Conservation (phyloP, 2,329 filamentous ascomycete species). For the Exophiala sideris region DNA sequence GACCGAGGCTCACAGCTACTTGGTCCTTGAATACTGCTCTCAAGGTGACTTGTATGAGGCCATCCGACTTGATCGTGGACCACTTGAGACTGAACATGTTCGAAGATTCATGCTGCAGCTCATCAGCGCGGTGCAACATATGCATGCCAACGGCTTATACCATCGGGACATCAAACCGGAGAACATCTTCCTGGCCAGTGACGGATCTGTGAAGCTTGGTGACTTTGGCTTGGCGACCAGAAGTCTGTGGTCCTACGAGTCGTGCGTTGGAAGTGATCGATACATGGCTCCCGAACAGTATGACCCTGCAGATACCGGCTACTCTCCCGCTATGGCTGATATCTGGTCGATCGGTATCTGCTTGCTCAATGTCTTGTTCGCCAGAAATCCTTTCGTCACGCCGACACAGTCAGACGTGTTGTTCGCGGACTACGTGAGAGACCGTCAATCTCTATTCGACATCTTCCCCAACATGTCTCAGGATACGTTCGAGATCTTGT, state of each 20-base stretch:
- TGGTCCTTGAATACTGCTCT: conserved; percentile 92
- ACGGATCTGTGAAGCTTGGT: conserved; percentile 89
- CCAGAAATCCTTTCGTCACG: conserved; percentile 89
- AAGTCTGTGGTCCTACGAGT: conserved; percentile 86
- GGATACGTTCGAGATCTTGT: conserved; percentile 92
- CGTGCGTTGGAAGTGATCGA: conserved; percentile 91
- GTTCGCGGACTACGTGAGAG: conserved; percentile 87
- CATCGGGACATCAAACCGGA: conserved; percentile 99
- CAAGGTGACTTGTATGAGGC: conserved; percentile 97
- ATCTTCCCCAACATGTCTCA: conserved; percentile 98
- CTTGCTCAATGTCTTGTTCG: conserved; percentile 92
- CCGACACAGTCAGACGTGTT: conserved; percentile 87
- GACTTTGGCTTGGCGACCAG: conserved; percentile 93
- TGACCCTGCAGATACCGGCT: conserved; percentile 80
- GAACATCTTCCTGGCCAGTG: conserved; percentile 91
- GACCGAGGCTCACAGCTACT: conserved; percentile 81
- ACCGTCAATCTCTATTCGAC: conserved; percentile 94
- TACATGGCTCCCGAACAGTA: conserved; percentile 99
- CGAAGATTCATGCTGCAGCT: conserved; percentile 96
- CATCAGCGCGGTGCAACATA: conserved; percentile 81
- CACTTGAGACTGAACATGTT: conserved; percentile 92
- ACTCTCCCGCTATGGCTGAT: conserved; percentile 89
- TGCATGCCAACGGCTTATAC: conserved; percentile 86
- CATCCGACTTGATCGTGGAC: conserved; percentile 82
- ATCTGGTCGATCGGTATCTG: conserved; percentile 98